Evolutionary conservation across 495 filamentous ascomycete genomes (phyloP).

Genomic region (Trichodelitschia bisporula): DNA sequence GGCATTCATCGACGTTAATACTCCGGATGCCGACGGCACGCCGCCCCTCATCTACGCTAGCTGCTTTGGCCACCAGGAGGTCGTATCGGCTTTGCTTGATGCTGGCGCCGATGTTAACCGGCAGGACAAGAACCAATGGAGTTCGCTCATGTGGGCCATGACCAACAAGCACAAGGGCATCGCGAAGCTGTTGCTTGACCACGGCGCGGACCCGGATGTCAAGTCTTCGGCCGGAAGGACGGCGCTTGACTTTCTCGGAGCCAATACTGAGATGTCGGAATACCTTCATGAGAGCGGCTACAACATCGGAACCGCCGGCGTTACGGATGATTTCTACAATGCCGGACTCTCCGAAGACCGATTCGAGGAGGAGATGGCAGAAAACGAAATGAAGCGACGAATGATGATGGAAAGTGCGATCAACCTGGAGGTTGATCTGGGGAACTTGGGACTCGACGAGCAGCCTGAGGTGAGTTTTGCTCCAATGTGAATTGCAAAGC

Average conservation of each 20-base stretch:
- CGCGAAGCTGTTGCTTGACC: conserved; percentile 70
- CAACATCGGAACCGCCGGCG: conserved; percentile 58
- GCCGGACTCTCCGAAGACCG: conserved; percentile 74
- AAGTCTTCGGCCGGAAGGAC: conserved; percentile 85
- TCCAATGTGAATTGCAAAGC: conserved; percentile 3
- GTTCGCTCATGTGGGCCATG: conserved; percentile 98
- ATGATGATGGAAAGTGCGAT: conserved; percentile 99
- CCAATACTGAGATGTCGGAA: conserved; percentile 86
- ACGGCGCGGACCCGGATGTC: conserved; percentile 84
- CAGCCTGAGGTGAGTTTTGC: conserved; percentile 52
- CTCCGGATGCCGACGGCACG: conserved; percentile 81
- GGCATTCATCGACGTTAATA: conserved; percentile 65
- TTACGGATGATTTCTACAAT: conserved; percentile 91
- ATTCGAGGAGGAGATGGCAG: conserved; percentile 92
- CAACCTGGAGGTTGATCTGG: conserved; percentile 89
- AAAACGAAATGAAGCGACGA: conserved; percentile 80
- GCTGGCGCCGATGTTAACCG: conserved; percentile 79
- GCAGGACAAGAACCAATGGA: conserved; percentile 94
- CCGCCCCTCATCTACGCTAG: conserved; percentile 92
- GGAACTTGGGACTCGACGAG: conserved; percentile 88
- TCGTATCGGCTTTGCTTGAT: conserved; percentile 60
- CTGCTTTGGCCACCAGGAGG: conserved; percentile 92
- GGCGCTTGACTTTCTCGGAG: conserved; percentile 87
- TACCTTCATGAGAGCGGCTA: conserved; percentile 90
- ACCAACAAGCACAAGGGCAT: conserved; percentile 94